These are phyloP conservation scores for Vigna mungo DNA, from an alignment of 306 rosid genomes.

Conservation along the genomic window DNA sequence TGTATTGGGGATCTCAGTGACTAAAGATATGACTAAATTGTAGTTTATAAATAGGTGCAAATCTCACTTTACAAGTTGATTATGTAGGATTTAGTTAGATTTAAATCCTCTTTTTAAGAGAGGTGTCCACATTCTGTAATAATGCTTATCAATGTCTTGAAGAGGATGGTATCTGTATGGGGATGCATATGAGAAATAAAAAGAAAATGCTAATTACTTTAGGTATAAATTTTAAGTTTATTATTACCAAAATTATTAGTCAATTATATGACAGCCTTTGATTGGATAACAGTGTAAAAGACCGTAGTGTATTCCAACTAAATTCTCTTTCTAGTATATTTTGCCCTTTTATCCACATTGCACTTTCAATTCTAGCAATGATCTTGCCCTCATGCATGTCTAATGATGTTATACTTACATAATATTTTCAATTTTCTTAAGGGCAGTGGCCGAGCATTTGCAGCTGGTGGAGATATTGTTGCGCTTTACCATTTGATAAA, in stretches of 20 bases:
- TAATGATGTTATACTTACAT: constrained; percentile 32
- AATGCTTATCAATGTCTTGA: too few species aligned
- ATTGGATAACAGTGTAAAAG: not conserved
- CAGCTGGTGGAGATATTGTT: constrained; percentile 95
- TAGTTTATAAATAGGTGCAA: too few species aligned
- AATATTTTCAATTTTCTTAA: constrained; percentile 46
- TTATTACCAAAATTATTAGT: not conserved
- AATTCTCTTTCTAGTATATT: not conserved
- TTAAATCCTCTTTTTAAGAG: too few species aligned
- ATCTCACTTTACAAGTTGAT: too few species aligned
- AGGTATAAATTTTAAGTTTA: too few species aligned
- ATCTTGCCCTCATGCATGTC: not conserved
- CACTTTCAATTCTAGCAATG: not conserved
- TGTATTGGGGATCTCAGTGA: too few species aligned
- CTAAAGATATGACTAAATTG: too few species aligned
- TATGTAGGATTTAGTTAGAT: too few species aligned
- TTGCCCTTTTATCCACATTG: not conserved
- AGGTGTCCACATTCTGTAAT: too few species aligned
- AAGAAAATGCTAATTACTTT: too few species aligned
- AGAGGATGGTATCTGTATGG: too few species aligned
- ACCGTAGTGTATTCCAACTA: not conserved
- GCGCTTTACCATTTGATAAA: constrained; percentile 64
- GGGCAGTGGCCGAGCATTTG: constrained; percentile 91
- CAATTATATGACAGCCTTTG: not conserved
- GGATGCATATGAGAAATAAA: too few species aligned